Conservation (phyloP, 116 monocot species). For the Cymodocea nodosa region DNA sequence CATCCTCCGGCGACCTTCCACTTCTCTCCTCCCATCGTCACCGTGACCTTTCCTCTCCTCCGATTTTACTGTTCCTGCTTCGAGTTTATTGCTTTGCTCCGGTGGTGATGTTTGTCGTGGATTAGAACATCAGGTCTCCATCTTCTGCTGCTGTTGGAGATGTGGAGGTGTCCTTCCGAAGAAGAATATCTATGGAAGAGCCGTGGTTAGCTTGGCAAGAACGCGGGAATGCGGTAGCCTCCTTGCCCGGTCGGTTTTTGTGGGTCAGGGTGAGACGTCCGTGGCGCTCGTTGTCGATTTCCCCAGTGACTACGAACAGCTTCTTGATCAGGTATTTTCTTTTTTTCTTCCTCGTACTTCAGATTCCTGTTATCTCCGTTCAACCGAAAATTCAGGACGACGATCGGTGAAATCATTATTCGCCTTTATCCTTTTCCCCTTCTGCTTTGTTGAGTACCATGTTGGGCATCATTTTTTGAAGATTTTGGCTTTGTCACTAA, state of each 20-base stretch:
- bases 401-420: not conserved
- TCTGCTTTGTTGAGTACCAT: not conserved
- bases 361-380: not conserved
- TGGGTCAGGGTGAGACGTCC: not conserved
- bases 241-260: not conserved
- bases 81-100: no score
- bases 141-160: no score
- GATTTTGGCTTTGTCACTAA: no score
- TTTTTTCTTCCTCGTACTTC: not conserved
- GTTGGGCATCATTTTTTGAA: no score
- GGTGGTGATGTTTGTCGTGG: no score
- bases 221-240: not conserved
- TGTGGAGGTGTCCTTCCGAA: no score
- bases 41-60: not conserved
- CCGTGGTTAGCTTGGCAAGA: no score
- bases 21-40: not conserved
- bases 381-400: not conserved
- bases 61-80: no score
- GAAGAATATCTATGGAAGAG: no score
- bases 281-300: slow-evolving; percentile 8
- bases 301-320: slow-evolving; percentile 23
- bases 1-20: not conserved
- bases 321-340: slow-evolving; percentile 22
- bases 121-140: no score
- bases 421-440: not conserved